These are phyloP conservation scores for Mortierella alpina DNA, from an alignment of 192 early-diverging fungal species.

Conservation along the genomic window DNA sequence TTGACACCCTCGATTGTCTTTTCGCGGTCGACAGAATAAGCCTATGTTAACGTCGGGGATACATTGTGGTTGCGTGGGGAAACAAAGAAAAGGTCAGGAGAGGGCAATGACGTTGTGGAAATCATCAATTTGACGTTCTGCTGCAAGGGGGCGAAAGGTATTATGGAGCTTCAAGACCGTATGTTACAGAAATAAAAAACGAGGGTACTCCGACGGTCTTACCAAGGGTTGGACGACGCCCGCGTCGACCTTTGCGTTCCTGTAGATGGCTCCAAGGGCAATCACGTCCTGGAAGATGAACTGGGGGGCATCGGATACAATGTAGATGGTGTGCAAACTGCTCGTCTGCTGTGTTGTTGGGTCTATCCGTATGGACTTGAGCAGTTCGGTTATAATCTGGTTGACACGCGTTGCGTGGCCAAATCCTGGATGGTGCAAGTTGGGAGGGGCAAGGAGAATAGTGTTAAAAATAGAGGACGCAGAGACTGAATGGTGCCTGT, in stretches of 20 bases:
- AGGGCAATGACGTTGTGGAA: too few relatives aligned
- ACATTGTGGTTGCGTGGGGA: neutral
- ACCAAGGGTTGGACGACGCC: conserved; percentile 70
- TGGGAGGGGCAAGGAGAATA: neutral
- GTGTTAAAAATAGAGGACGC: neutral
- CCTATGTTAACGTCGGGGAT: conserved; percentile 16
- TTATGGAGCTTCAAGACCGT: too few relatives aligned
- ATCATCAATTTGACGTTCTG: too few relatives aligned
- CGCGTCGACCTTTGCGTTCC: conserved; percentile 67
- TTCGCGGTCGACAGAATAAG: conserved; percentile 65
- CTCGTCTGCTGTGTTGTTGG: neutral
- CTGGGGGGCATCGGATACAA: conserved; percentile 65
- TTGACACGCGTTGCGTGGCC: conserved; percentile 71
- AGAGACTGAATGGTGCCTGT: neutral
- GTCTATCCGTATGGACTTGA: conserved; percentile 16
- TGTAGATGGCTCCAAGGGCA: conserved; percentile 60
- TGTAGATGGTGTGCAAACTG: conserved; percentile 58
- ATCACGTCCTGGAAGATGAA: conserved; percentile 70
- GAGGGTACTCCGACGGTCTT: neutral
- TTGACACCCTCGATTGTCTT: conserved; percentile 62
- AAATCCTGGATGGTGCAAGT: conserved; percentile 54
- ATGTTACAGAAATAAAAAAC: too few relatives aligned
- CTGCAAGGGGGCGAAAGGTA: too few relatives aligned
- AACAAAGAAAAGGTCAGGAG: too few relatives aligned
- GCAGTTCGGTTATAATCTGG: conserved; percentile 65